Conservation (phyloP, 169 alveolate species). For the Cryptosporidium baileyi region DNA sequence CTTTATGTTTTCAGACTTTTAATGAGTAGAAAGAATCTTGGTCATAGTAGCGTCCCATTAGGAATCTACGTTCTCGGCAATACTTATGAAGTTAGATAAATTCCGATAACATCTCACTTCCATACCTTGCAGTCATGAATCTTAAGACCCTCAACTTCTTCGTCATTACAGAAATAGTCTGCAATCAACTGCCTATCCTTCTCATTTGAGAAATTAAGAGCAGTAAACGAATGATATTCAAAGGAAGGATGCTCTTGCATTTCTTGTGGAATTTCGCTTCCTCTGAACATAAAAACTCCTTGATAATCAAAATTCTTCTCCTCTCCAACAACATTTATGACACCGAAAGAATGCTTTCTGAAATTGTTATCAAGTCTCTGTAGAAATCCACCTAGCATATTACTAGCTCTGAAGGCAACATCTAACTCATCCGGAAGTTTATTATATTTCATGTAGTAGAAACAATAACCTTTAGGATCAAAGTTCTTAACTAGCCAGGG, state of each 20-base stretch:
- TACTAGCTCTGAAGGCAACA: slow-evolving; percentile 86
- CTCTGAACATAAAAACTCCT: slow-evolving; percentile 97
- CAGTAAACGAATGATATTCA: slow-evolving; percentile 88
- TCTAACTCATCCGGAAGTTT: slow-evolving; percentile 93
- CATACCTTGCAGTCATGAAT: slow-evolving; percentile 85
- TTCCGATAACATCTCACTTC: slow-evolving; percentile 76
- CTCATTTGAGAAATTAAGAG: slow-evolving; percentile 83
- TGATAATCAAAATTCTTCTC: slow-evolving; percentile 88
- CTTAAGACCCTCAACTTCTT: slow-evolving; percentile 84
- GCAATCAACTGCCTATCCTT: slow-evolving; percentile 86
- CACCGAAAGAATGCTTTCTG: slow-evolving; percentile 93
- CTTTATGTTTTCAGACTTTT: slow-evolving; percentile 56
- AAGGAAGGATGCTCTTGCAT: slow-evolving; percentile 94
- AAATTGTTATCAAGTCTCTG: slow-evolving; percentile 90
- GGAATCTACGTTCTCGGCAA: slow-evolving; percentile 64
- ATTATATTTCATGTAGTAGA: slow-evolving; percentile 92
- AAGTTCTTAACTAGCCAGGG: slow-evolving; percentile 86
- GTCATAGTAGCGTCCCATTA: slow-evolving; percentile 41
- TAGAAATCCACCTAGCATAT: slow-evolving; percentile 93
- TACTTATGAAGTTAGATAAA: slow-evolving; percentile 22
- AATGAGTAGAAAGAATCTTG: slow-evolving; percentile 54
- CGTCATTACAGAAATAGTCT: slow-evolving; percentile 93
- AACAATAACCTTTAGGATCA: slow-evolving; percentile 89
- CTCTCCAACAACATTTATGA: slow-evolving; percentile 92
- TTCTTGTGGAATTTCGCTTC: slow-evolving; percentile 88